These are phyloP conservation scores for Bruguiera sexangula DNA, from an alignment of 345 rosid species.

Conservation along the genomic window DNA sequence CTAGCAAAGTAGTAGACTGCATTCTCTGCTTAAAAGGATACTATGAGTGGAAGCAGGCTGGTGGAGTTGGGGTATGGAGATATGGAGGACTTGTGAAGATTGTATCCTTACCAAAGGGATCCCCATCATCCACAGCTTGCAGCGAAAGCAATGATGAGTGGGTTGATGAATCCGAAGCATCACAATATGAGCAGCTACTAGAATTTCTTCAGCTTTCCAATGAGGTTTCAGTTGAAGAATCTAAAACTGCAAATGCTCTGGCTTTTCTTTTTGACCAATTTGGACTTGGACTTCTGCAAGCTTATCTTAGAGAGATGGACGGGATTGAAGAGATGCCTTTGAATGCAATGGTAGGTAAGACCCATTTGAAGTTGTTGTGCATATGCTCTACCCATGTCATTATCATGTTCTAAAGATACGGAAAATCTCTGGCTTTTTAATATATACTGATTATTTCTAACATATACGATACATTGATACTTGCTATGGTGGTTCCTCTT, in stretches of 20 bases:
- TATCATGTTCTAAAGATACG: no score
- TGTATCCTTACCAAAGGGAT: conserved; percentile 64
- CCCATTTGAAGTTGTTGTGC: conserved; percentile 10
- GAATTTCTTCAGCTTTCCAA: conserved; percentile 87
- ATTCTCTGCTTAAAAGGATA: conserved; percentile 93
- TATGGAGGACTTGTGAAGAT: conserved; percentile 97
- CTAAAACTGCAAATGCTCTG: conserved; percentile 62
- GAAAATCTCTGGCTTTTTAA: not conserved
- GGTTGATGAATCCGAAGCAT: conserved; percentile 77
- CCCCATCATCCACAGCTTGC: conserved; percentile 54
- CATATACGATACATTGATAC: not conserved
- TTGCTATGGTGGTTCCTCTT: not conserved
- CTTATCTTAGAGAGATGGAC: conserved; percentile 65
- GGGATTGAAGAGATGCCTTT: conserved; percentile 66
- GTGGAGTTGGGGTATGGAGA: conserved; percentile 95
- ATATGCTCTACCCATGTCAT: not conserved
- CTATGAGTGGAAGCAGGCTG: conserved; percentile 90
- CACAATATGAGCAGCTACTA: conserved; percentile 77
- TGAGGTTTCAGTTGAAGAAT: conserved; percentile 70
- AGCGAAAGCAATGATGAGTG: conserved; percentile 87
- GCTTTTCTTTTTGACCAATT: conserved; percentile 86
- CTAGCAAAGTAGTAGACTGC: conserved; percentile 93
- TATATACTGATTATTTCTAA: not conserved
- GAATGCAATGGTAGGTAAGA: conserved; percentile 96
- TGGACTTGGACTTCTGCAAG: conserved; percentile 74